Base-by-base conservation (phyloP, 148 eudicot species). In the Chenopodium suecicum region DNA sequence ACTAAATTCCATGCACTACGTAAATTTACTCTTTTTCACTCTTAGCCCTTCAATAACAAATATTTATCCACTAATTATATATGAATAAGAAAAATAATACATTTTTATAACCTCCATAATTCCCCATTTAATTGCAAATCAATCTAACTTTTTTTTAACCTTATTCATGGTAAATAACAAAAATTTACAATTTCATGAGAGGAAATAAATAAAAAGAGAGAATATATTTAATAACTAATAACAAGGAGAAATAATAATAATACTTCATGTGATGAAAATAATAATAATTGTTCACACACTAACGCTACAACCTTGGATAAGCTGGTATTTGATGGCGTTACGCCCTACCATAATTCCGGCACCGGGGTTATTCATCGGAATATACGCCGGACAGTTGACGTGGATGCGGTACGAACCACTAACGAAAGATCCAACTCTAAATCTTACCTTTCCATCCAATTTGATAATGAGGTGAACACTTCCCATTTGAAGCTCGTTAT, bases 401-500 rank as follows among this genome's bases (percentile, higher is more conserved):
- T 91, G 94, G 16, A 94, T 68, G 13, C 86, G 85, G 81, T 90
- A 91, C 1, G 78, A 71, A 8, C 88, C 90, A 11, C 92, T 79
- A 22, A 83, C 44, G 22, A 83, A 85, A 1, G 87, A 29, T 34
- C 97, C 93, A 25, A 90, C 91, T 81, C 81, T 88, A 76, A 83
- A 94, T 74, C 92, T 90, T 2, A 94, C 82, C 73, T 89, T 89
- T 76, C 97, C 98, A 77, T 91, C 91, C 62, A 94, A 34, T 73
- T 84, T 90, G 74, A 94, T 74, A 67, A 64, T 56, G 37, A 94
- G 66, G 10, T 13, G 17, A 16, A 94, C 84, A 13, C 76, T 60
- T 3, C 98, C 98, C 77, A 79, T 81, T 2, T 80, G 2, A 69
- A 87, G 88, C 44, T 90, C 97, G 31, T 87, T 87, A 13, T 62